A percentile compares a stretch with the other conserved stretches of the same genome.
Evolutionary conservation across 2,329 filamentous ascomycete species (phyloP).

Genomic region (Epichloe brachyelytri): DNA sequence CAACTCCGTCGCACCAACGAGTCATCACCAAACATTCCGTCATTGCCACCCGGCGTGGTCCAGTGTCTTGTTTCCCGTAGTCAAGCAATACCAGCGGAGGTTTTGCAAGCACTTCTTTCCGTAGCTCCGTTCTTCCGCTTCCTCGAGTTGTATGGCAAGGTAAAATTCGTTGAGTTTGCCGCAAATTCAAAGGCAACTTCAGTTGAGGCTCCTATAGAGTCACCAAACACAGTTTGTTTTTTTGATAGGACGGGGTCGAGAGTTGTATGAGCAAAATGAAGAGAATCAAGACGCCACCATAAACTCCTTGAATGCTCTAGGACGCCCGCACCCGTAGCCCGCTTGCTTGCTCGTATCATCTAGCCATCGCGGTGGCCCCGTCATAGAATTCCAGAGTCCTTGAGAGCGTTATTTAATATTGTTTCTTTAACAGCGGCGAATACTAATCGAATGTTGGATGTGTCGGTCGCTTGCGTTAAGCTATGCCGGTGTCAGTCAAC

Average conservation of each 20-base stretch:
- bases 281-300: background rate
- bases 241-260: background rate
- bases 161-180: background rate
- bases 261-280: background rate
- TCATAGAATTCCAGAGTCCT: slow-evolving; percentile 92
- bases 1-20: background rate
- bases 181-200: background rate
- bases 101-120: background rate
- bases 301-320: slow-evolving; percentile 10
- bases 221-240: background rate
- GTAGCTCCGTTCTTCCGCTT: background rate
- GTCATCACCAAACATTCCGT: slow-evolving; percentile 5
- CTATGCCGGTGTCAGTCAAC: slow-evolving; percentile 31
- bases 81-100: background rate
- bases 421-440: slow-evolving; percentile 99
- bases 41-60: background rate
- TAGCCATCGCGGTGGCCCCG: slow-evolving; percentile 7
- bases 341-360: slow-evolving; percentile 8
- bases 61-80: background rate
- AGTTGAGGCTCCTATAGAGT: background rate
- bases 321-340: slow-evolving; percentile 10
- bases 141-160: background rate
- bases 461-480: slow-evolving; percentile 96
- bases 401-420: slow-evolving; percentile 93
- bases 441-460: slow-evolving; percentile 92